phyloP scores from a whole-genome alignment of 2,329 filamentous ascomycete genomes.

The Biscogniauxia mediterranea region DNA sequence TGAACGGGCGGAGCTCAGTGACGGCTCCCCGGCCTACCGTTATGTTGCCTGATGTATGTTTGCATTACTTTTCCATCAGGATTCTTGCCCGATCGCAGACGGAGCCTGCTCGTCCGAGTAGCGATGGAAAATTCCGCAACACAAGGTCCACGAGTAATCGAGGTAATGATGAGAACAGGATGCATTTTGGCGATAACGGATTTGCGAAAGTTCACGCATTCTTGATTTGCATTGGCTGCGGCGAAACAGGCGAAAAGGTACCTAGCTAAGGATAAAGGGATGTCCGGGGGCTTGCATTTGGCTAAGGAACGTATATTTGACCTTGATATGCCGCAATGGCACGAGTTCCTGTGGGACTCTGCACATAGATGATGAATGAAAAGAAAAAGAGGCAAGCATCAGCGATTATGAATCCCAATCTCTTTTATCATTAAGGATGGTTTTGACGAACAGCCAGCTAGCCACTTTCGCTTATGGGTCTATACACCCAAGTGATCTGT shows the following conservation, averaged over 20 bases:
- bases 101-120: not conserved
- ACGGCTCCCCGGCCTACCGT: slow-evolving; percentile 65
- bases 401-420: not conserved
- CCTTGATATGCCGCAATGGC: slow-evolving; percentile 1
- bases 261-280: not conserved
- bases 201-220: not conserved
- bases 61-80: not conserved
- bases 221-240: slow-evolving; percentile 14
- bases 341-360: not conserved
- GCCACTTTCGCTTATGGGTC: too few relatives aligned
- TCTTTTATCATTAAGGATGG: not conserved
- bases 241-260: slow-evolving; percentile 6
- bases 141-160: not conserved
- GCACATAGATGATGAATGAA: slow-evolving; percentile 7
- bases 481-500: not conserved
- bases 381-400: not conserved
- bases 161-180: not conserved
- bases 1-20: slow-evolving; percentile 70
- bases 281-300: not conserved
- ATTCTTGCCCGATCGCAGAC: not conserved
- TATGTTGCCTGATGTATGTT: slow-evolving; percentile 60
- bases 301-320: not conserved
- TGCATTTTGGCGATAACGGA: slow-evolving; percentile 1
- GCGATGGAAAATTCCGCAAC: not conserved
- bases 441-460: not conserved